Base-by-base conservation (phyloP, 2,329 filamentous ascomycete species). In the Cryphonectria radicalis region DNA sequence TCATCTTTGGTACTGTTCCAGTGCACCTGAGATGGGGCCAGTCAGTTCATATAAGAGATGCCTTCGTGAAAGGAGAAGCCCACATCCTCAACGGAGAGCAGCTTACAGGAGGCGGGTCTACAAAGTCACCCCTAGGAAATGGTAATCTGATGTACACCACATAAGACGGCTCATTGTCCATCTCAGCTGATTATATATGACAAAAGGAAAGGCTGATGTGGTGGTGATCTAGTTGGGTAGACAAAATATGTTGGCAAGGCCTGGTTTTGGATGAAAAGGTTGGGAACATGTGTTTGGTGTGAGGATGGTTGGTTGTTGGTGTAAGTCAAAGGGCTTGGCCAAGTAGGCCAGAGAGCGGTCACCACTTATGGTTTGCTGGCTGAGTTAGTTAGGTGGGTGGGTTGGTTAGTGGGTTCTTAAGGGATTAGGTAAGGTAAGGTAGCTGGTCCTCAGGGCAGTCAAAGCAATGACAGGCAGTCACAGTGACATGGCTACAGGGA, bases 61-160 rank as follows among this genome's bases (percentile, higher is more conserved):
- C 22, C 17, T 17, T 53, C 8, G n/a, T 19, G 13, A 28, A 4
- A 32, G 32, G 32, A 40, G 35, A 17, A 50, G 25, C 22, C 13
- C 40, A 62, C 3, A 35, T 32, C 3, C 66, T 46, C 40, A 11
- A 55, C 43, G 19, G 14, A 17, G 17, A 22, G 63, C 62, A n/a
- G 35, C 88, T 79, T 87, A 95, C 95, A 74, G 92, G 91, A 63
- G 93, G 92, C 70, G 96, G 96, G 81, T 99, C 95, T 73, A 95
- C 88, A 82, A 99, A 99, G 77, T 93, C 90, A 57, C 92, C 92
- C 70, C 96, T 89, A 50, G 92, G 89, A 77, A 97, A 97, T 35
- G 96, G 96, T n/a, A 98, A 88, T 74, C 95, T 89, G 74, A 99
- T 89, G 77, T 97, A 93, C 72, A 97, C 91, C 19, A 93, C 97